Evolutionary conservation across 129 eudicot species (phyloP), one percentile per base, ranked within the genome.

Genomic region (Chrysanthemum lavandulifolium): DNA sequence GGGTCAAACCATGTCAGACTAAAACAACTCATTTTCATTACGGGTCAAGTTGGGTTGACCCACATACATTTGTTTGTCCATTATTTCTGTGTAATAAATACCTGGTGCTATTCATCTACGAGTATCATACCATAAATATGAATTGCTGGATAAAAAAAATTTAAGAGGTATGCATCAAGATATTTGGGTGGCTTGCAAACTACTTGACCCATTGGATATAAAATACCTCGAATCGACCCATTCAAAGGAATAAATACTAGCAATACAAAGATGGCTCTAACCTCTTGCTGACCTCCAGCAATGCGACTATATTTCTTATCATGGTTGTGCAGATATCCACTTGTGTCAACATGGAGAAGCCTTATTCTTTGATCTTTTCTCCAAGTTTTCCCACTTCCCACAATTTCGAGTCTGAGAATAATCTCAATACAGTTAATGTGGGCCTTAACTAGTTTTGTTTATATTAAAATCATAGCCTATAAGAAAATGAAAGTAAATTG

Each of bases 221-320:
- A 13, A 14, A 4, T 6, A 5, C 8, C 19, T 15, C 11, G 7
- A 53, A 53, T 40, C 47, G 10, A 40, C 47, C 10, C 10, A 40
- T 40, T 40, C 10, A 53, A 3, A 13, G 40, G 54, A 70, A 2
- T 11, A 4, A 69, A 11, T 2, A 65, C 36, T 18, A 55, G 55
- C 40, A 23, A 73, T 23, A 54, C 4, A 11, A 72, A 16, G 45
- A 36, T 64, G 49, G 33, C 5, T 55, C 84, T 84, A 65, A 95
- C 99, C 97, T 95, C 97, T 86, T 91, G 99, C 80, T 95, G 99
- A 10, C 97, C 94, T 12, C 96, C 99, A 60, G 91, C 94, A 67
- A 91, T 95, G 45, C 97, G 97, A 57, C 77, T 78, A 81, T 83
- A 90, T 84, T 91, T 95, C 95, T 95, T 95, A 86, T 95, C 81